Base-by-base conservation (phyloP, 257 asterid species). In the Petunia axillaris region DNA sequence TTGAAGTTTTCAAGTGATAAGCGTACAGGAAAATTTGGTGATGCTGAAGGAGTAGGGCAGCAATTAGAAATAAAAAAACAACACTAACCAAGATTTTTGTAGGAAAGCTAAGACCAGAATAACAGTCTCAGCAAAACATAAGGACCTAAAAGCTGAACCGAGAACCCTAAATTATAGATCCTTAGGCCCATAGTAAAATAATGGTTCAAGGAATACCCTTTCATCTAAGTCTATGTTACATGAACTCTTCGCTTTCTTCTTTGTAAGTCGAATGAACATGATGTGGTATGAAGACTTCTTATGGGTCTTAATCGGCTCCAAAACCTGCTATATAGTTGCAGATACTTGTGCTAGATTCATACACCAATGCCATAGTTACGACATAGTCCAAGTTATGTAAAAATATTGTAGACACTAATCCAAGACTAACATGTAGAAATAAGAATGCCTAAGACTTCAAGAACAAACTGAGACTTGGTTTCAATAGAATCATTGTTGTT, bases 21-120 rank as follows among this genome's bases (percentile, higher is more conserved):
- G 40, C 40, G 40, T 44, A 46, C 46, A 44, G 37, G 58, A 38
- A 70, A 70, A 70, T 70, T 46, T 70, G 58, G 58, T 70, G 76
- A 63, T 63, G 68, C 10, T 36, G 68, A 63, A 62, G 15, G 41
- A 9, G 41, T 36, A 63, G 44, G 35, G 46, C 46, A 64, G 11
- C 38, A 64, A 64, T 2, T 37, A 64, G 70, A 37, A 64, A 64
- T 38, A 46, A 38, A 8, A 38, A 37, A 64, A 64, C 4, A 64
- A 38, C 46, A 64, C 16, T 10, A 64, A 25, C 25, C 25, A 25
- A 25, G 25, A 25, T 25, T 25, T 25, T 25, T 25, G 25, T 25
- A 25, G 25, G 25, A 25, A 25, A 25, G 25, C 48, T 64, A 64
- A 64, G 48, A 38, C 38, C 48, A 13, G 14, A 14, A 6, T 65